Conservation (phyloP, 2,329 filamentous ascomycete genomes). For the Daldinia sp. region DNA sequence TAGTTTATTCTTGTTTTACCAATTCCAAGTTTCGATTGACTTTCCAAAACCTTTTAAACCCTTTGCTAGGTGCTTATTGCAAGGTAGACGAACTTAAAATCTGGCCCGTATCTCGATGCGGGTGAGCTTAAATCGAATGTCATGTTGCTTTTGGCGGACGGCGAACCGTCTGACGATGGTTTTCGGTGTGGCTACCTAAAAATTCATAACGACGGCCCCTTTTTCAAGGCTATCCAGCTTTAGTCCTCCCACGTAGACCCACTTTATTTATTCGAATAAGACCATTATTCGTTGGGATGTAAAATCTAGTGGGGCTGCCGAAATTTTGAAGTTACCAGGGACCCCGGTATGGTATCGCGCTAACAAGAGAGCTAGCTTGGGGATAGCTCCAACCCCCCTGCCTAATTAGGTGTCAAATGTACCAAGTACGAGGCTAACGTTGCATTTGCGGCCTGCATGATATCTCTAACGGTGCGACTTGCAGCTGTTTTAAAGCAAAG, state of each 20-base stretch:
- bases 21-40: conserved; percentile 8
- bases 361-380: conserved; percentile 29
- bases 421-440: conserved; percentile 12
- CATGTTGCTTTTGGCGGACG: conserved; percentile 20
- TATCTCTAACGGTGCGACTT: conserved; percentile 7
- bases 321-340: conserved; percentile 41
- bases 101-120: conserved; percentile 14
- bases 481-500: conserved; percentile 1
- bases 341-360: conserved; percentile 33
- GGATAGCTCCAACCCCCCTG: conserved; percentile 32
- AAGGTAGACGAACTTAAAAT: conserved; percentile 26
- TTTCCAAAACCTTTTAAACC: conserved; percentile 1
- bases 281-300: conserved; percentile 31
- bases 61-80: conserved; percentile 7
- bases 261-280: conserved; percentile 6
- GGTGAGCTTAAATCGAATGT: conserved; percentile 19
- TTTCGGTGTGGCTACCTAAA: conserved; percentile 24
- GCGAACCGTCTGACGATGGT: conserved; percentile 15
- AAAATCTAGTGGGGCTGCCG: conserved; percentile 32
- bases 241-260: conserved; percentile 20
- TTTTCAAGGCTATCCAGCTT: conserved; percentile 9
- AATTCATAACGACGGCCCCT: conserved; percentile 16
- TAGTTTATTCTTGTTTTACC: conserved; percentile 1
- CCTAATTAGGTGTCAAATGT: conserved; percentile 6
- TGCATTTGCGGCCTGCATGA: conserved; percentile 1